Conservation (phyloP, 2,329 filamentous ascomycete species). For the Zalaria sp. region DNA sequence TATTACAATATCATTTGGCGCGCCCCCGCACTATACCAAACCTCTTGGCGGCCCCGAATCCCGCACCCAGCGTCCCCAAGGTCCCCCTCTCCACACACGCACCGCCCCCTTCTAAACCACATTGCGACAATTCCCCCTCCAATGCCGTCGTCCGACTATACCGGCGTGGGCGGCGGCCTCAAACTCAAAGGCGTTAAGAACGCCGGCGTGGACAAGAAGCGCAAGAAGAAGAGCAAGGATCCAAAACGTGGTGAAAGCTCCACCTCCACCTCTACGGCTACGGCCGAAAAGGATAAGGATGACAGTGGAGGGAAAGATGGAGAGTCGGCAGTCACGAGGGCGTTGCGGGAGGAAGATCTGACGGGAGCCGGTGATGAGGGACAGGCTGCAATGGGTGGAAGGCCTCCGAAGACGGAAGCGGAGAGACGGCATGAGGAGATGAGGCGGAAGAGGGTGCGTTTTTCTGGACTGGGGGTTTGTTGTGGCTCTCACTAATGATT, state of each 20-base stretch:
- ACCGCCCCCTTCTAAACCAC: too few species aligned
- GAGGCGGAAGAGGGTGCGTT: conserved; percentile 61
- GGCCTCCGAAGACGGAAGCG: conserved; percentile 60
- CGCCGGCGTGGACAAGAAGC: conserved; percentile 50
- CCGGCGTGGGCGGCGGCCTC: conserved; percentile 56
- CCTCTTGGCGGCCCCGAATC: too few species aligned
- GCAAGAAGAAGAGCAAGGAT: conserved; percentile 37
- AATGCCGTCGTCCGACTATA: conserved; percentile 68
- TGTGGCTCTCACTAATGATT: background rate
- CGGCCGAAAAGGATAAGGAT: conserved; percentile 7
- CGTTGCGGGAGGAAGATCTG: conserved; percentile 17
- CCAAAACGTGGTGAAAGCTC: too few species aligned
- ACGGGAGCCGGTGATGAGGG: conserved; percentile 11
- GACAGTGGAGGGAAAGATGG: conserved; percentile 12
- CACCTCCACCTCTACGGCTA: background rate
- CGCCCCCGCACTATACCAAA: too few species aligned
- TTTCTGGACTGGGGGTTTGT: background rate
- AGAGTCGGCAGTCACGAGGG: conserved; percentile 12
- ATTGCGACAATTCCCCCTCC: too few species aligned
- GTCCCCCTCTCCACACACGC: too few species aligned
- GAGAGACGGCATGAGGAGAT: conserved; percentile 71
- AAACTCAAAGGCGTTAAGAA: conserved; percentile 69
- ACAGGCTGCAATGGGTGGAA: conserved; percentile 11
- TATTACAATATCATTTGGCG: too few species aligned
- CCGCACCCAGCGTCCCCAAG: too few species aligned